Conservation (phyloP, 306 rosid genomes). For the Fragaria ananassa region DNA sequence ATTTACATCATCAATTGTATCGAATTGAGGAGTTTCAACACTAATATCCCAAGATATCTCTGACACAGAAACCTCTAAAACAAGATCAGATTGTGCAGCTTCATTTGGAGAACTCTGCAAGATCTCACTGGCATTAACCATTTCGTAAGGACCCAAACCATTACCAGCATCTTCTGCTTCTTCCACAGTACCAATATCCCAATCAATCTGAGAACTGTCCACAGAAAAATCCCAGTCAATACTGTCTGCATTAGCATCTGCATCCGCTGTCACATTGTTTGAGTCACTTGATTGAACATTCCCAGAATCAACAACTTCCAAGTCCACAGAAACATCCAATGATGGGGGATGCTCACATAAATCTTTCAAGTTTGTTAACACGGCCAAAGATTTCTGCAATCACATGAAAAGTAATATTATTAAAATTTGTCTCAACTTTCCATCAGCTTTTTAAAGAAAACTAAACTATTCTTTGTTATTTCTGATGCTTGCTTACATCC, state of each 20-base stretch:
- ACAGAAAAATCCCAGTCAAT: conserved; percentile 93
- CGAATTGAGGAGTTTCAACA: conserved; percentile 77
- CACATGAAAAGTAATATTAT: conserved; percentile 20
- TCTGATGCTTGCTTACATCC: conserved; percentile 54
- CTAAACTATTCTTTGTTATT: conserved; percentile 2
- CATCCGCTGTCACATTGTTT: conserved; percentile 27
- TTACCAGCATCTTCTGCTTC: conserved; percentile 69
- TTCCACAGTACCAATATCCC: conserved; percentile 82
- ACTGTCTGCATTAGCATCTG: conserved; percentile 43
- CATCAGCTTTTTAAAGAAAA: neutral
- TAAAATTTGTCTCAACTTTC: conserved; percentile 13
- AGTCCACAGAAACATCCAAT: conserved; percentile 61
- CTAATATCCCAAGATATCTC: conserved; percentile 82
- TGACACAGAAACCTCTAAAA: conserved; percentile 36
- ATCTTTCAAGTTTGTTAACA: conserved; percentile 55
- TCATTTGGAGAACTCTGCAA: conserved; percentile 46
- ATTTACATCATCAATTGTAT: conserved; percentile 56
- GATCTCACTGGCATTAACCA: conserved; percentile 68
- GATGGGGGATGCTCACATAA: conserved; percentile 66
- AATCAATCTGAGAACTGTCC: conserved; percentile 76
- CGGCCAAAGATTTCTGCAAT: conserved; percentile 52
- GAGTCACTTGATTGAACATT: conserved; percentile 45
- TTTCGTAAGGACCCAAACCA: conserved; percentile 92
- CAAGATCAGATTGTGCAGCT: conserved; percentile 42
- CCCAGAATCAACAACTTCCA: conserved; percentile 49